phyloP scores from a whole-genome alignment of 2,329 filamentous ascomycete genomes.

The Fusarium guadeloupense region DNA sequence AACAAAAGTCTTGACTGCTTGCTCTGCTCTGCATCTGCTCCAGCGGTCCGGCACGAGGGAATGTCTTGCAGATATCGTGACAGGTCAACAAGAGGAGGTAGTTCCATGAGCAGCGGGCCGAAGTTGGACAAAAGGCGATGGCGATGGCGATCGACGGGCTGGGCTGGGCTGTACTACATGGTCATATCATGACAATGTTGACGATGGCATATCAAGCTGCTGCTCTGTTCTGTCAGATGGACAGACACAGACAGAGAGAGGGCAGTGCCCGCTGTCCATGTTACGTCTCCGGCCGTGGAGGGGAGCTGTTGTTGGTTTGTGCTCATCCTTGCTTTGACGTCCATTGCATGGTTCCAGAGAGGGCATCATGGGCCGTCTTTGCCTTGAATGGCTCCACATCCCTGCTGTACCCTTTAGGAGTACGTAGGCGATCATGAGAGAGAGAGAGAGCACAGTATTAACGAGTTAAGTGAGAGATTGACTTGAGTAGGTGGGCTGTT shows the following conservation, averaged over 20 bases:
- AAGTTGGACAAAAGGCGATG: constrained; percentile 28
- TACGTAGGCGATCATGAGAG: constrained; percentile 4
- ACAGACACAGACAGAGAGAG: not conserved
- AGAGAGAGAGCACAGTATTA: constrained; percentile 4
- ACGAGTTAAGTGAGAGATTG: not conserved
- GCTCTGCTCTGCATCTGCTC: not conserved
- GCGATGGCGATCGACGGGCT: constrained; percentile 15
- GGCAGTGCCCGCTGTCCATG: constrained; percentile 5
- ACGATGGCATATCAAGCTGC: too few species aligned
- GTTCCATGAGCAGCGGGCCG: constrained; percentile 24
- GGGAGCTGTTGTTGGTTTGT: constrained; percentile 18
- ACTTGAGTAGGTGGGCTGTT: not conserved
- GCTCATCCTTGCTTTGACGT: constrained; percentile 12
- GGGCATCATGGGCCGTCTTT: constrained; percentile 17
- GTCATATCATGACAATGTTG: constrained; percentile 2
- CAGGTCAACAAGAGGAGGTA: constrained; percentile 11
- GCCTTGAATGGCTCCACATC: constrained; percentile 18
- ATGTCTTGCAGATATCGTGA: constrained; percentile 40
- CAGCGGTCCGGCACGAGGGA: constrained; percentile 32
- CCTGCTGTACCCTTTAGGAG: constrained; percentile 25
- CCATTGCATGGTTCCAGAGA: constrained; percentile 15
- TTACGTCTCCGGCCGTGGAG: not conserved
- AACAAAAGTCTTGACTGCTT: not conserved
- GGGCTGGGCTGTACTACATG: constrained; percentile 11
- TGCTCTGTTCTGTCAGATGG: constrained; percentile 1